Base-by-base conservation (phyloP, 108 stramenopile species). In the Ochromonas danica region DNA sequence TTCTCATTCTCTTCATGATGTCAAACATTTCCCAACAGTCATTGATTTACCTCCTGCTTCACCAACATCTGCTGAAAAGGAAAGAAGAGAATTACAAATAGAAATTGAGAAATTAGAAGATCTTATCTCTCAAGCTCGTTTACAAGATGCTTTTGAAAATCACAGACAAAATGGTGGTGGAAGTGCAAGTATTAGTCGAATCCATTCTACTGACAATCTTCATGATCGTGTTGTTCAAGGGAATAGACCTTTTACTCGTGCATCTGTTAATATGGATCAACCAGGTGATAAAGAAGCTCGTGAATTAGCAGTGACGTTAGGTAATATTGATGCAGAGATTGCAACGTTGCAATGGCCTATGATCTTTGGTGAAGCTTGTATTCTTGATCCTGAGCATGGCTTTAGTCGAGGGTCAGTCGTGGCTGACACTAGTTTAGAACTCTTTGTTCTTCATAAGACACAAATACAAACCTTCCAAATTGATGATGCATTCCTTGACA, bases 311-410 rank as follows among this genome's bases (percentile, higher is more conserved):
- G 22, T 51, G 22, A 51, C 14, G 6, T 14, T 14, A 36, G 35
- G 25, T 36, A 3, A 6, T 6, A 67, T 14, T 14, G 10, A 31
- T 14, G 17, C 63, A 10, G 63, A 67, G 25, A 67, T 67, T 10
- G 35, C 27, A 67, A 35, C 35, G 17, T 67, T 67, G 63, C 63
- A 67, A 67, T 67, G 63, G 63, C 63, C 63, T 6, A 22, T 31
- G 63, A 31, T 67, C 30, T 67, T 67, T 67, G 63, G 63, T 36
- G 63, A 67, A 67, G 3, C 63, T 33, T 67, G 63, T 67, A 10
- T 67, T 10, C 25, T 67, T 14, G 33, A 67, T 35, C 63, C 63
- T 36, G 63, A 67, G 25, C 3, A 67, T 67, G 63, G 63, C 25
- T 3, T 67, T 67, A 14, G 14, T 67, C 17, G 63, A 10, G 63